These are phyloP conservation scores for Trametes cubensis DNA, from an alignment of 768 basidiomycete genomes.

Conservation along the genomic window DNA sequence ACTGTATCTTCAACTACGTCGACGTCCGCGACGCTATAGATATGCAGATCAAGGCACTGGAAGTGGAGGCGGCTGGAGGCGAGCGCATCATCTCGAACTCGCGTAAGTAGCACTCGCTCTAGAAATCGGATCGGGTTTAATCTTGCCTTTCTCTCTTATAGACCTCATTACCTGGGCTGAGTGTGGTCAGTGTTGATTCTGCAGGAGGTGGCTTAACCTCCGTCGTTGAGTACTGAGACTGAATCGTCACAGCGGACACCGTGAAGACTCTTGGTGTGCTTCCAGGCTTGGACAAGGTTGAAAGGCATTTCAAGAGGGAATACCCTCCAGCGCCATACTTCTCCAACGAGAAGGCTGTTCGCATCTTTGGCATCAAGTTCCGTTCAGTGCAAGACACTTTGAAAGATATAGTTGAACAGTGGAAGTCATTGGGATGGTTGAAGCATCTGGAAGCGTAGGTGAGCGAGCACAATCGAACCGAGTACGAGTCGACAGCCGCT, in stretches of 20 bases:
- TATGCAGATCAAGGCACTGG: slow-evolving; percentile 33
- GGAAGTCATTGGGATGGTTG: slow-evolving; percentile 40
- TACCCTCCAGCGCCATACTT: not conserved
- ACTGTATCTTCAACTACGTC: slow-evolving; percentile 27
- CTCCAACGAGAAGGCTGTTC: slow-evolving; percentile 37
- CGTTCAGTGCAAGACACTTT: slow-evolving; percentile 42
- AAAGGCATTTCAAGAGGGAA: slow-evolving; percentile 27
- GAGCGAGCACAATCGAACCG: no score
- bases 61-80: slow-evolving; percentile 38
- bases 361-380: slow-evolving; percentile 47
- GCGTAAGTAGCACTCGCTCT: slow-evolving; percentile 35
- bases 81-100: slow-evolving; percentile 42
- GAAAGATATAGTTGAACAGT: slow-evolving; percentile 45
- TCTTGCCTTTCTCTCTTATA: not conserved
- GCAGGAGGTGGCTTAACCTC: no score
- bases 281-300: slow-evolving; percentile 6
- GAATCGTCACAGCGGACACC: slow-evolving; percentile 11
- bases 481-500: no score
- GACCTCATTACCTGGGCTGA: slow-evolving; percentile 22
- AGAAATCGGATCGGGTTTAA: slow-evolving; percentile 16
- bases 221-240: no score
- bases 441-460: not conserved
- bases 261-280: slow-evolving; percentile 16
- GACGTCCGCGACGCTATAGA: slow-evolving; percentile 41
- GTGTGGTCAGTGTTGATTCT: slow-evolving; percentile 16